Evolutionary conservation across 2,329 filamentous ascomycete species (phyloP), one percentile per base, ranked within the genome.

Genomic region (Trichoderma brevicompactum): DNA sequence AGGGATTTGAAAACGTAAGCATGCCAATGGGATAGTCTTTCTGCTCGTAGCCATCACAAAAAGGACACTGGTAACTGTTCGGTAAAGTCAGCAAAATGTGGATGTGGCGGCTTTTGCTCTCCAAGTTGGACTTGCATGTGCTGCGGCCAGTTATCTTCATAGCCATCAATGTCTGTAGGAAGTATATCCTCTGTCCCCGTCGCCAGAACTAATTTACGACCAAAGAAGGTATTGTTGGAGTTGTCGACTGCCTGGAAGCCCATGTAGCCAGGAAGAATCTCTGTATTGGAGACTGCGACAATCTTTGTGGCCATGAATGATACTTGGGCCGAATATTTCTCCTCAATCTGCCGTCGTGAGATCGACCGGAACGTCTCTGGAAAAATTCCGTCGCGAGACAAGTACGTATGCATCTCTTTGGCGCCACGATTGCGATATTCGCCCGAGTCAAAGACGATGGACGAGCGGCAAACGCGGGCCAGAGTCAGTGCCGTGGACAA

Each of bases 41-140:
- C 58, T 87, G 83, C 67, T 89, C 86, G 71, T 80, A 88, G 5
- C 86, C 86, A 68, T 87, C 80, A 72, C 85, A 88, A 69, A 83
- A 86, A 1, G 88, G 78, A 68, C 85, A 88, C 69, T 87, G 85
- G 68, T 84, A 87, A 23, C 65, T 67, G 32, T 38, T 10, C 34
- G 5, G 5, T 23, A 19, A 13, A 17, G 12, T 59, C 34, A 59
- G 41, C 40, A 46, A 8, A 3, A 38, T 19, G 13, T 32, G 3
- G 44, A 23, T 7, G 15, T 13, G 5, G 10, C 32, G 34, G 34
- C n/a, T 19, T n/a, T n/a, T n/a, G n/a, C n/a, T n/a, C n/a, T n/a
- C n/a, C n/a, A n/a, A n/a, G 19, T 9, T 6, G n/a, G 15, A 65
- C 62, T 65, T 41, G 59, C 80, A 85, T 83, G 36, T 79, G 78